Conservation (phyloP, 495 filamentous ascomycete genomes). For the Neurospora intermedia region DNA sequence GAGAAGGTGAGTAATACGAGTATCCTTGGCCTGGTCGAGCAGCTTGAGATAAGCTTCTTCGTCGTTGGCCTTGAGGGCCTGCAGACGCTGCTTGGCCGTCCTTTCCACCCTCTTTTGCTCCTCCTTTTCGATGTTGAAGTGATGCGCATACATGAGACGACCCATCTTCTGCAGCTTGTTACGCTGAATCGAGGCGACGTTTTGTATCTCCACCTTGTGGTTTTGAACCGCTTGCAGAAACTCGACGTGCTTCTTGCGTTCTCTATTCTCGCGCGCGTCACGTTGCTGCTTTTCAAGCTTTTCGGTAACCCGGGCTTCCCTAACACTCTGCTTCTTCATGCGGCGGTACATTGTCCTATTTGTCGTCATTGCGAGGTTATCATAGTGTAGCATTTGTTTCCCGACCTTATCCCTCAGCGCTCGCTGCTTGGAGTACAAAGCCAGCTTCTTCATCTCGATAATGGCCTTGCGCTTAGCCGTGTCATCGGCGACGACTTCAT, state of each 20-base stretch:
- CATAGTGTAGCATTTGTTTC: constrained; percentile 80
- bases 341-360: constrained; percentile 82
- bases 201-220: constrained; percentile 43
- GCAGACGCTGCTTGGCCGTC: constrained; percentile 97
- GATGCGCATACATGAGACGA: constrained; percentile 73
- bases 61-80: constrained; percentile 96
- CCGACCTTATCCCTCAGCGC: constrained; percentile 74
- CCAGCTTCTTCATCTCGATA: constrained; percentile 85
- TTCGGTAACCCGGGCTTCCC: constrained; percentile 95
- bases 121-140: constrained; percentile 96
- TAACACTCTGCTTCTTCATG: constrained; percentile 90
- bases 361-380: constrained; percentile 89
- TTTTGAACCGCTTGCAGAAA: constrained; percentile 60
- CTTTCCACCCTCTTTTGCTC: constrained; percentile 95
- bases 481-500: constrained; percentile 62
- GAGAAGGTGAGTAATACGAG: constrained; percentile 92
- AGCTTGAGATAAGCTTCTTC: constrained; percentile 97
- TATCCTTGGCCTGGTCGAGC: constrained; percentile 96
- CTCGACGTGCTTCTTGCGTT: constrained; percentile 92
- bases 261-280: constrained; percentile 82
- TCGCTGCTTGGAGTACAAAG: constrained; percentile 74
- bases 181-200: constrained; percentile 26
- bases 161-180: constrained; percentile 73
- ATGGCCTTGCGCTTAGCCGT: constrained; percentile 78
- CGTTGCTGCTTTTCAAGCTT: constrained; percentile 98